Evolutionary conservation across 2,329 filamentous ascomycete genomes (phyloP), one percentile per base, ranked within the genome.

Genomic region (Emmonsia crescens): DNA sequence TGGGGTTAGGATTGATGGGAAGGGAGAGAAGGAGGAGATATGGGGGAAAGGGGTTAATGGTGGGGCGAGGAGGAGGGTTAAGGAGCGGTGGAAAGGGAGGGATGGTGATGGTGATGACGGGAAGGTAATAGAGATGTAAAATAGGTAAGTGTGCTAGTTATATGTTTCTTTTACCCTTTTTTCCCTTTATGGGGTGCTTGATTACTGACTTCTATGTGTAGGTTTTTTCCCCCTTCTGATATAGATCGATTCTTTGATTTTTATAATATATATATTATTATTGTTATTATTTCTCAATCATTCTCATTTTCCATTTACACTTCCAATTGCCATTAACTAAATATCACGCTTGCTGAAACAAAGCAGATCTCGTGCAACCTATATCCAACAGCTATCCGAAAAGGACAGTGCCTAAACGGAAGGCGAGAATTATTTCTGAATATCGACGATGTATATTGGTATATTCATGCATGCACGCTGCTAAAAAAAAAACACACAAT

Each of bases 1-100:
- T 52, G 48, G 10, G 29, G 27, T 51, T 27, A 52, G 57, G 29
- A 58, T 42, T 33, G 29, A 60, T 58, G 54, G 31, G 33, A 55
- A 61, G 21, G 62, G 48, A 38, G 56, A 60, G 44, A 64, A 56
- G 21, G 73, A 75, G 60, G 71, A 75, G 61, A 76, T 77, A 31
- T 77, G 75, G 75, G 75, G 75, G 0, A 69, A 69, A 58, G 75
- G 75, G 1, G 66, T 70, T 14, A 75, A 77, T 66, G 75, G 75
- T 4, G 75, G 75, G 2, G 67, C 75, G 60, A 68, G 75, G 60
- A 71, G 75, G 62, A 71, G 75, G 62, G 68, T 77, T n/a, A 70
- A 71, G 56, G 73, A 77, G 61, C 71, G 67, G 57, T 75, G 72
- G 75, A 72, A 72, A 63, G 71, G 71, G 59, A 64, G 63, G 57